Base-by-base conservation (phyloP, 2,329 filamentous ascomycete genomes). In the Aspergillus niger region DNA sequence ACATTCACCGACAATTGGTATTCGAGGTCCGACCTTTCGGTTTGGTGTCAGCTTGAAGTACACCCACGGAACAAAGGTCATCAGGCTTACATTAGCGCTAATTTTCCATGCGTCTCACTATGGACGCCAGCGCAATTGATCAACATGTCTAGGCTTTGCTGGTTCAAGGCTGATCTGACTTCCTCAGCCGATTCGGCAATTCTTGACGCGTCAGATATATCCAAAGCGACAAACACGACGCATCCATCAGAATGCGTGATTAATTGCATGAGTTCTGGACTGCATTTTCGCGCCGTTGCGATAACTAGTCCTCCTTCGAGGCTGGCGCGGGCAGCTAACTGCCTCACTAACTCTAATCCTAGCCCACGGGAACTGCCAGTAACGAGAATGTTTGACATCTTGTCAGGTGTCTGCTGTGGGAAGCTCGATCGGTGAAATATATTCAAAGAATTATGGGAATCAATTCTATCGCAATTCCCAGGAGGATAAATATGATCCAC, bases 141-240 rank as follows among this genome's bases (percentile, higher is more conserved):
- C n/a, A 81, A 59, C 1, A 79, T 69, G 62, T 81, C 79, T 0
- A 80, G 66, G 3, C 75, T 76, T 6, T 70, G 69, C 30, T 68
- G 73, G 8, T 55, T 60, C 0, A 79, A 58, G 1, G 60, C 59
- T 6, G 55, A 55, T 24, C 72, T 70, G 8, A 76, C 70, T 7
- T 67, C 60, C 0, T 59, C 57, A 1, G 63, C 74, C 2, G 74
- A 77, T 11, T 69, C 43, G 26, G 72, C 63, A n/a, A 79, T 68
- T 15, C 65, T 71, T 6, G 50, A 54, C 26, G 67, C 58, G 53
- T 73, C 59, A 5, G 72, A 70, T 6, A 77, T 69, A 39, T 79
- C 76, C 1, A 79, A 65, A n/a, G 67, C 59, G 30, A 80, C 61
- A 15, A 73, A 60, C 0, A 69, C 55, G 10, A 78, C 67, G 11